Evolutionary conservation across 2,329 filamentous ascomycete genomes (phyloP), one percentile per base, ranked within the genome.

Genomic region (Venturia oleaginea): DNA sequence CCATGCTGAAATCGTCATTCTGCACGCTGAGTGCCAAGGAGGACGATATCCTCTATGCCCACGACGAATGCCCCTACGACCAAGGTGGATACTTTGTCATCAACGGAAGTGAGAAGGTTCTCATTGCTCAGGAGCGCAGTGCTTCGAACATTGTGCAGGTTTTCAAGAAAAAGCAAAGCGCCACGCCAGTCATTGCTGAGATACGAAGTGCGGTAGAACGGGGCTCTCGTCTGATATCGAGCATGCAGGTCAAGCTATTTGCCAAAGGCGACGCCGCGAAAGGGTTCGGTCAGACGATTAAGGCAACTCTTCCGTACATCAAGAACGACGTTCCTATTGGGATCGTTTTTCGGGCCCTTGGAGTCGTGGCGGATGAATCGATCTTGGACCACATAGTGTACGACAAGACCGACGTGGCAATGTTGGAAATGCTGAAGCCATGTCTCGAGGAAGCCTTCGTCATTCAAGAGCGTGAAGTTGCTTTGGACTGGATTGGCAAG

Each of bases 31-130:
- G 89, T 69, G 87, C 89, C 69, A 85, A 95, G 73, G 85, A 86
- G 60, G 93, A 97, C 68, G 88, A 94, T 63, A 88, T 90, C 61
- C 82, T 99, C 1, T 97, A 96, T 74, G 83, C 90, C 59, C 87
- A 95, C 76, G 96, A 96, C 73, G 94, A 99, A 77, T 99, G 94
- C 70, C 94, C 94, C 0, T 99, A 97, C 76, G 94, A 99, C 72
- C 94, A 97, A 73, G 94, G 94, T 69, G 94, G 94, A 69, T 99
- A 99, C 77, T 99, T 99, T 73, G 91, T 99, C 71, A 99, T 99
- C 82, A 99, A 99, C 78, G 94, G 94, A 54, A 96, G 91, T 76
- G 94, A 99, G 75, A 99, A 99, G 82, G 94, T 99, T 27, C 80
- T 99, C 70, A 99, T 99, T 71, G 94, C 94, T 1, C 94, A 99